Conservation (phyloP, 352 stramenopile genomes). For the Sclerospora graminicola region DNA sequence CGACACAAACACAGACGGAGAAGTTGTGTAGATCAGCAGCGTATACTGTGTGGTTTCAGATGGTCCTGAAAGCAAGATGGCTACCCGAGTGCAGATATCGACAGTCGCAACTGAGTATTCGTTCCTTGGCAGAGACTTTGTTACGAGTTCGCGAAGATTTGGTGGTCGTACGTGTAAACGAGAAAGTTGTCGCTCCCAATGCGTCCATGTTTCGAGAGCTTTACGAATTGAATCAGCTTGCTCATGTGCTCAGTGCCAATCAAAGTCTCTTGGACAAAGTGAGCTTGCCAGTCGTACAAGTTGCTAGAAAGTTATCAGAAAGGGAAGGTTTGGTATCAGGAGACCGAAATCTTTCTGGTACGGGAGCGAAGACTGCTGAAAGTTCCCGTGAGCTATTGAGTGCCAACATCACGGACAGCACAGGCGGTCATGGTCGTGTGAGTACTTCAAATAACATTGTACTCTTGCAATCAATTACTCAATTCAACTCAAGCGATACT, state of each 20-base stretch:
- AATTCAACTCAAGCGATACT: constrained; percentile 13
- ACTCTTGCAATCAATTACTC: constrained; percentile 5
- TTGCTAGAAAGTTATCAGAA: constrained; percentile 9
- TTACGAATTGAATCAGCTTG: constrained; percentile 17
- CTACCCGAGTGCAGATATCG: constrained; percentile 25
- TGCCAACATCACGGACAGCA: background rate
- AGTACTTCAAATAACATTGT: constrained; percentile 9
- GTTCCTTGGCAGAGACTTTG: constrained; percentile 23
- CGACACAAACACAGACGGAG: constrained; percentile 11
- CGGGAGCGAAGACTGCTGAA: background rate
- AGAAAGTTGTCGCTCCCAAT: constrained; percentile 7
- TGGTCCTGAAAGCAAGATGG: constrained; percentile 8
- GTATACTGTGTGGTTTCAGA: constrained; percentile 15
- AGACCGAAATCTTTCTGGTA: no score
- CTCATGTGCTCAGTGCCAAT: constrained; percentile 10
- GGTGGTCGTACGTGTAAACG: background rate
- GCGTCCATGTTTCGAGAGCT: constrained; percentile 19
- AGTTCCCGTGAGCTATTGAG: background rate
- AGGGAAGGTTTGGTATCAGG: constrained; percentile 3
- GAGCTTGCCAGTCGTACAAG: constrained; percentile 2
- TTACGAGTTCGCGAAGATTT: constrained; percentile 20
- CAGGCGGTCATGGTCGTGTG: background rate
- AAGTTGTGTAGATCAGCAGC: constrained; percentile 16
- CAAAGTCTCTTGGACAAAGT: constrained; percentile 3
- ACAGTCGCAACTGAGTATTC: constrained; percentile 17